These are phyloP conservation scores for Fimicolochytrium jonesii DNA, from an alignment of 192 early-diverging fungal species.

Conservation along the genomic window DNA sequence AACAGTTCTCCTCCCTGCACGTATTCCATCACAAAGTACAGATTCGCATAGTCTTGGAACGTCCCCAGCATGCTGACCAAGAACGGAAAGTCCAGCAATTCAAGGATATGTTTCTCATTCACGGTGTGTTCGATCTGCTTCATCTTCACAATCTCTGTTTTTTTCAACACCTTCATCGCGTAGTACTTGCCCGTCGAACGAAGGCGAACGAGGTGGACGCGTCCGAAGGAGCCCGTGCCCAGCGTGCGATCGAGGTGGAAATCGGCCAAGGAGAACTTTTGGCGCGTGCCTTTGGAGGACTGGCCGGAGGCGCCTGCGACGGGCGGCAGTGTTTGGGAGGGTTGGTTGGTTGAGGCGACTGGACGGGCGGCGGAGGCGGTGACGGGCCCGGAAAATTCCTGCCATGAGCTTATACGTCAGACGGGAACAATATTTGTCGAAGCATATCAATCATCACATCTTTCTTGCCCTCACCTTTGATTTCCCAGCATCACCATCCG, in stretches of 20 bases:
- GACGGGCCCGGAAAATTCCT: not conserved
- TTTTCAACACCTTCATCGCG: slow-evolving; percentile 95
- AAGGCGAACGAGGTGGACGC: slow-evolving; percentile 90
- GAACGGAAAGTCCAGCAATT: slow-evolving; percentile 82
- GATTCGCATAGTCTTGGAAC: slow-evolving; percentile 86
- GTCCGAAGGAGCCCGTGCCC: slow-evolving; percentile 95
- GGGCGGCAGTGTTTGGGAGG: slow-evolving; percentile 1
- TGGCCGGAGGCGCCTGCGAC: slow-evolving; percentile 3
- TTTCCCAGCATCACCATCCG: no score
- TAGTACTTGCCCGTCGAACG: slow-evolving; percentile 78
- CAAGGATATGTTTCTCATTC: slow-evolving; percentile 93
- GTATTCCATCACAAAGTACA: slow-evolving; percentile 97
- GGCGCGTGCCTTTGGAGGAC: not conserved
- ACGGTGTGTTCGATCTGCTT: slow-evolving; percentile 98
- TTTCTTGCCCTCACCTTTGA: no score
- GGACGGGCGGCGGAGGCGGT: not conserved
- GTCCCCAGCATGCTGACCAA: slow-evolving; percentile 90
- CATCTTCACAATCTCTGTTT: slow-evolving; percentile 87
- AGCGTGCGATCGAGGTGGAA: slow-evolving; percentile 84
- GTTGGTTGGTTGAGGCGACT: not conserved
- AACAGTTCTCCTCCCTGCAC: slow-evolving; percentile 96
- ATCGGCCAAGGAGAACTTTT: slow-evolving; percentile 59
- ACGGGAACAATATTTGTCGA: no score
- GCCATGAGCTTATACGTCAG: no score
- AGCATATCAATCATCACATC: no score